Evolutionary conservation across 2,329 filamentous ascomycete species (phyloP).

Genomic region (Colletotrichum tanaceti): DNA sequence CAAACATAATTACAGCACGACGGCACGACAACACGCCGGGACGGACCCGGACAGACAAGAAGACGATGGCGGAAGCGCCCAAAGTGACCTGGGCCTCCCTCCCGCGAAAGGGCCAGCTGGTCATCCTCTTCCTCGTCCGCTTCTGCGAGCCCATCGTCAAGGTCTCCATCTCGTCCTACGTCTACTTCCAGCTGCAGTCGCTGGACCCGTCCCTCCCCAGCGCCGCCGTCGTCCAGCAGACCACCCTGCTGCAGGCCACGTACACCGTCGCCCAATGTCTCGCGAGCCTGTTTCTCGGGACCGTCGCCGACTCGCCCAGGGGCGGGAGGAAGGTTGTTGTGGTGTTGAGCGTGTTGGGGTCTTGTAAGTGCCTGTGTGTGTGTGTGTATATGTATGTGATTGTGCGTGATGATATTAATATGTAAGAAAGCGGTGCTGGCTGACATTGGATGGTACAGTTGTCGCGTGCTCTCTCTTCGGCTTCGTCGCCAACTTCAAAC

Average conservation of each 20-base stretch:
- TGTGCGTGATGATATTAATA: background rate
- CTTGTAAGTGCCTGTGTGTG: conserved; percentile 6
- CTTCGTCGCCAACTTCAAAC: too few relatives aligned
- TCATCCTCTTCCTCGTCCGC: conserved; percentile 2
- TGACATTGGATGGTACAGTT: background rate
- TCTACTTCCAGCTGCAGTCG: conserved; percentile 29
- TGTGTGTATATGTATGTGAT: background rate
- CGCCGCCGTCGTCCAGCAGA: conserved; percentile 13
- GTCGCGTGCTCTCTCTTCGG: background rate
- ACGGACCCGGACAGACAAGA: too few relatives aligned
- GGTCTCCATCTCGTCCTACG: conserved; percentile 3
- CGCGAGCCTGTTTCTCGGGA: conserved; percentile 16
- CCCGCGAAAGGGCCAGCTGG: conserved; percentile 1
- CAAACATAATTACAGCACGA: too few relatives aligned
- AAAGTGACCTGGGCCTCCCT: background rate
- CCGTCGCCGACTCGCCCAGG: conserved; percentile 10
- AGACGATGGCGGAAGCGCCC: too few relatives aligned
- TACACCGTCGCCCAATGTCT: conserved; percentile 23
- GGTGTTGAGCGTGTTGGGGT: conserved; percentile 3
- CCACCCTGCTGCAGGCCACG: conserved; percentile 21
- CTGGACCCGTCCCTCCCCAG: conserved; percentile 20
- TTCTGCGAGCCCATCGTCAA: background rate
- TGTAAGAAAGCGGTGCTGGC: too few relatives aligned
- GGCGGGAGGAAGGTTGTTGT: conserved; percentile 26
- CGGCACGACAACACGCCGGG: too few relatives aligned